Percentiles rank a stretch among this genome's conserved stretches.
These are phyloP conservation scores for Colletotrichum tanaceti DNA, from an alignment of 2,329 filamentous ascomycete species.

Conservation along the genomic window DNA sequence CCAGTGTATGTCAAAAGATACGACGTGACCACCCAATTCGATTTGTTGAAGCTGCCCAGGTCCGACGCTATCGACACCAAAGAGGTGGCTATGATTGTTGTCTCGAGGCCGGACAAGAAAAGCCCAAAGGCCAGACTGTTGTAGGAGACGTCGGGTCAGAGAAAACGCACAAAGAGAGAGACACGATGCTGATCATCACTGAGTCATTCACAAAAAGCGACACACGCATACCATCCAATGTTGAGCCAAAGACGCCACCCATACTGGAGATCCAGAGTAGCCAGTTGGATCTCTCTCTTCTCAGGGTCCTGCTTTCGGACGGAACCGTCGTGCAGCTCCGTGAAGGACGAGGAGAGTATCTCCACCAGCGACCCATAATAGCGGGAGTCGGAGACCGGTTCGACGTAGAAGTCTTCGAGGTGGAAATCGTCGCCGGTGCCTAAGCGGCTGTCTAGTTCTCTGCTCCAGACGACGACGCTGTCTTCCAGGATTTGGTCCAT, in stretches of 20 bases:
- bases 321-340: not conserved
- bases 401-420: not conserved
- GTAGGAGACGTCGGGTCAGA: not conserved
- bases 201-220: no score
- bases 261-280: conserved; percentile 7
- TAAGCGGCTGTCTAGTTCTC: conserved; percentile 3
- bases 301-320: not conserved
- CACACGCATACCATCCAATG: conserved; percentile 11
- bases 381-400: not conserved
- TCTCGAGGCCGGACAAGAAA: conserved; percentile 9
- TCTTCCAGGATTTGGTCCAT: not conserved
- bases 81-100: conserved; percentile 12
- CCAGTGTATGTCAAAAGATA: conserved; percentile 11
- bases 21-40: conserved; percentile 7
- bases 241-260: conserved; percentile 13
- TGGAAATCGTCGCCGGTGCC: not conserved
- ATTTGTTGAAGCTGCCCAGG: conserved; percentile 5
- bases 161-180: not conserved
- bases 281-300: conserved; percentile 1
- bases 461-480: conserved; percentile 1
- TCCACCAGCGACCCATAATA: no score
- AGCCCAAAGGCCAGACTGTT: conserved; percentile 7
- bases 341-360: not conserved
- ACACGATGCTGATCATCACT: no score
- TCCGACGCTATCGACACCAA: conserved; percentile 11